Percentiles rank a stretch among this genome's conserved stretches.
phyloP scores from a whole-genome alignment of 192 early-diverging fungal species.

The Allomyces arbusculus region DNA sequence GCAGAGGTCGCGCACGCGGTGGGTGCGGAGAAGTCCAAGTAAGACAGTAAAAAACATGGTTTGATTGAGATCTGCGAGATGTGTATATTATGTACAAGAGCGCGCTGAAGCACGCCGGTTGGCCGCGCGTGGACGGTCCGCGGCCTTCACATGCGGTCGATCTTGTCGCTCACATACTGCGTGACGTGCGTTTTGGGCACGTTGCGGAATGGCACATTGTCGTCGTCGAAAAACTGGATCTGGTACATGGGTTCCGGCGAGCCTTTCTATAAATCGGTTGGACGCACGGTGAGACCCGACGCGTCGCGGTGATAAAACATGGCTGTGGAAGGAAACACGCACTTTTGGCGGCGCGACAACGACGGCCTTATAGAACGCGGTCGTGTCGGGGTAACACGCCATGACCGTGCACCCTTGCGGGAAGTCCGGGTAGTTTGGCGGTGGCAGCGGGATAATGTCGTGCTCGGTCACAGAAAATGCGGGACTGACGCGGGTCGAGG shows the following conservation, averaged over 20 bases:
- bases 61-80: constrained; percentile 7
- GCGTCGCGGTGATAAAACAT: neutral
- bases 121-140: too few species aligned
- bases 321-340: neutral
- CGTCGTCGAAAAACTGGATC: neutral
- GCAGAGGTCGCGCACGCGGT: constrained; percentile 11
- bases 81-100: neutral
- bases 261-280: neutral
- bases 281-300: neutral
- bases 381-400: neutral
- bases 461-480: neutral
- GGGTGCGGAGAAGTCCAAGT: constrained; percentile 12
- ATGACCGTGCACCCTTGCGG: neutral
- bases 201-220: neutral
- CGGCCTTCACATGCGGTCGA: too few species aligned
- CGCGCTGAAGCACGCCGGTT: too few species aligned
- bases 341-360: neutral
- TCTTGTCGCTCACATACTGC: too few species aligned
- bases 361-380: neutral
- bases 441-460: neutral
- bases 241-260: neutral
- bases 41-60: constrained; percentile 12
- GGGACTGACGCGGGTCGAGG: too few species aligned
- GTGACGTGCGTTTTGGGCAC: neutral
- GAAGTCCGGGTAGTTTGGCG: neutral